Evolutionary conservation across 768 basidiomycete genomes (phyloP).

Genomic region (Pulveroboletus sp.): DNA sequence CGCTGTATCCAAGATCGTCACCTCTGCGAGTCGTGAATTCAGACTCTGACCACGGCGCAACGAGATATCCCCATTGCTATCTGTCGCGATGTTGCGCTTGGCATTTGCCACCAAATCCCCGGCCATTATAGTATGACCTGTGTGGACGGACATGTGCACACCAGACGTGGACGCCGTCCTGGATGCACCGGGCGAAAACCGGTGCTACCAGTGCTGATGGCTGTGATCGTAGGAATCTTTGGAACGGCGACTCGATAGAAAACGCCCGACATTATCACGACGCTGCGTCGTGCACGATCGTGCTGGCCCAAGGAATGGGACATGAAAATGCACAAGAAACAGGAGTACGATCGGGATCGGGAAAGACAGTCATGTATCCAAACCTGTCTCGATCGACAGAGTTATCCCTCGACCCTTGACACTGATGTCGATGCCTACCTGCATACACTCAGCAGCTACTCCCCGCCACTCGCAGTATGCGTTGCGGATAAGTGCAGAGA

Average conservation of each 20-base stretch:
- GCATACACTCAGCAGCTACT: neutral
- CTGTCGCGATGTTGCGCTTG: neutral
- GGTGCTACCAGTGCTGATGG: neutral
- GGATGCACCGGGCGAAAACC: neutral
- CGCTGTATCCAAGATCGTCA: neutral
- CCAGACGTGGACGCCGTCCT: neutral
- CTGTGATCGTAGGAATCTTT: constrained; percentile 1
- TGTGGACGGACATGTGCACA: neutral
- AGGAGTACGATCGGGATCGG: constrained; percentile 1
- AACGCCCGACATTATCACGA: neutral
- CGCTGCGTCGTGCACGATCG: constrained; percentile 6
- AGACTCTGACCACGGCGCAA: neutral
- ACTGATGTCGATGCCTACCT: constrained; percentile 2
- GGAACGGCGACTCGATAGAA: constrained; percentile 6
- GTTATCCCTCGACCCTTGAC: constrained; percentile 9
- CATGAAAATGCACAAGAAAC: neutral
- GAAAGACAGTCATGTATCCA: constrained; percentile 2
- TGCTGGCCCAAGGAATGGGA: neutral
- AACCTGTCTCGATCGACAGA: constrained; percentile 5
- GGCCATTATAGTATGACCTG: neutral
- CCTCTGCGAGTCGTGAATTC: neutral
- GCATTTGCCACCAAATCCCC: neutral
- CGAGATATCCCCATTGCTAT: neutral
- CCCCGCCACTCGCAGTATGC: neutral
- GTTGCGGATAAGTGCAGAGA: neutral